Evolutionary conservation across 768 basidiomycete species (phyloP).

Genomic region (Lentinula detonsa): DNA sequence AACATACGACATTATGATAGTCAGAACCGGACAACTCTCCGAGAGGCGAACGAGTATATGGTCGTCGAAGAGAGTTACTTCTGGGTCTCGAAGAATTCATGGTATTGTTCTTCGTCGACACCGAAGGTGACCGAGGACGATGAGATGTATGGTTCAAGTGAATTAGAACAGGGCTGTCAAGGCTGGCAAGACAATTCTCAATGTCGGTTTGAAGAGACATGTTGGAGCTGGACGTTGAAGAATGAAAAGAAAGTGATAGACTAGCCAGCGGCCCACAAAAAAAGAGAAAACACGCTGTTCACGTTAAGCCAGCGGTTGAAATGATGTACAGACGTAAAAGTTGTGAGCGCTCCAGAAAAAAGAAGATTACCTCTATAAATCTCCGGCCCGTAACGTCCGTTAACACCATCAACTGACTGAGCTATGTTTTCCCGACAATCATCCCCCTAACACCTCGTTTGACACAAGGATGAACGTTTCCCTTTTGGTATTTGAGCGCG

Average conservation of each 20-base stretch:
- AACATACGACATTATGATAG: background rate
- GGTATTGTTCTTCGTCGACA: background rate
- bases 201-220: background rate
- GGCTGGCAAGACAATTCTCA: slow-evolving; percentile 1
- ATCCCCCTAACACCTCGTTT: background rate
- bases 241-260: no score
- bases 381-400: background rate
- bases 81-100: background rate
- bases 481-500: background rate
- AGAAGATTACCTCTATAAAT: background rate
- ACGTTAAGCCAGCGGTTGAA: no score
- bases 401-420: background rate
- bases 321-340: no score
- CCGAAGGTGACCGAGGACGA: background rate
- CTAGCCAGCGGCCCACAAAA: no score
- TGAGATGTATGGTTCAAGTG: background rate
- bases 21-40: background rate
- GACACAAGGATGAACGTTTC: background rate
- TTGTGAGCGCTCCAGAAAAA: no score
- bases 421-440: background rate
- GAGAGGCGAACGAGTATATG: background rate
- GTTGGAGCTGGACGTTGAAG: no score
- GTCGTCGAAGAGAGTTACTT: slow-evolving; percentile 1
- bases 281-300: no score
- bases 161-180: background rate